These are phyloP conservation scores for Colletotrichum coccodes DNA, from an alignment of 2,329 filamentous ascomycete species.

Conservation along the genomic window DNA sequence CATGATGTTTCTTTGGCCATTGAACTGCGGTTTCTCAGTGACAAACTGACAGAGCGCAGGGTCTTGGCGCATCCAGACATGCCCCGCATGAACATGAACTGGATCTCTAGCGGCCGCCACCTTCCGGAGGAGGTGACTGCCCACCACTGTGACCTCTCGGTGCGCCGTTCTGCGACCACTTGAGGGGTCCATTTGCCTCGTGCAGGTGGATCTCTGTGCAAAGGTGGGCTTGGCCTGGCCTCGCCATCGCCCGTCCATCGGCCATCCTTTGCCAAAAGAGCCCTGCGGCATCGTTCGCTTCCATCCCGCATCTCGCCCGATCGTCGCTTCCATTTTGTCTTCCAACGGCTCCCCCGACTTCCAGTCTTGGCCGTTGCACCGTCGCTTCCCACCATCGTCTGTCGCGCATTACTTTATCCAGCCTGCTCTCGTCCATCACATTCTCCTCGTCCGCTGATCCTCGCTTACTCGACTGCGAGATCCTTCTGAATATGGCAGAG, in stretches of 20 bases:
- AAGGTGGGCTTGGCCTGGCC: constrained; percentile 24
- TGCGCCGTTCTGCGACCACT: constrained; percentile 28
- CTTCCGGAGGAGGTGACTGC: neutral
- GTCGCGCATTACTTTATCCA: neutral
- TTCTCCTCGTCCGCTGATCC: neutral
- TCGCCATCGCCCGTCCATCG: constrained; percentile 12
- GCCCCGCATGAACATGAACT: constrained; percentile 25
- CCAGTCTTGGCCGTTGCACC: neutral
- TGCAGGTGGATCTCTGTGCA: constrained; percentile 31
- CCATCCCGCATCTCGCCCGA: constrained; percentile 6
- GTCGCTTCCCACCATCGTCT: neutral
- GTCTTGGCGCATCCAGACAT: constrained; percentile 24
- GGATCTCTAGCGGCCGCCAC: constrained; percentile 7
- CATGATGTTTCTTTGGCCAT: neutral
- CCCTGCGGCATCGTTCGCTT: constrained; percentile 4
- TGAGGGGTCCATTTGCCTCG: constrained; percentile 22
- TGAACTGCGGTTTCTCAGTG: neutral
- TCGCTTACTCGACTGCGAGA: constrained; percentile 5
- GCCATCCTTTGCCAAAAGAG: constrained; percentile 16
- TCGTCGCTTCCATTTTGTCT: neutral
- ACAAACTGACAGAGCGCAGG: constrained; percentile 22
- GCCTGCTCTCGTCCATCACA: neutral
- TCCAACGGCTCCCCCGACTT: neutral
- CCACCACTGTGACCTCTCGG: constrained; percentile 8
- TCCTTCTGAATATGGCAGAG: constrained; percentile 31